Evolutionary conservation across 805 yeast species (phyloP), one percentile per base, ranked within the genome.

Genomic region (Gaillardinia entomophila): DNA sequence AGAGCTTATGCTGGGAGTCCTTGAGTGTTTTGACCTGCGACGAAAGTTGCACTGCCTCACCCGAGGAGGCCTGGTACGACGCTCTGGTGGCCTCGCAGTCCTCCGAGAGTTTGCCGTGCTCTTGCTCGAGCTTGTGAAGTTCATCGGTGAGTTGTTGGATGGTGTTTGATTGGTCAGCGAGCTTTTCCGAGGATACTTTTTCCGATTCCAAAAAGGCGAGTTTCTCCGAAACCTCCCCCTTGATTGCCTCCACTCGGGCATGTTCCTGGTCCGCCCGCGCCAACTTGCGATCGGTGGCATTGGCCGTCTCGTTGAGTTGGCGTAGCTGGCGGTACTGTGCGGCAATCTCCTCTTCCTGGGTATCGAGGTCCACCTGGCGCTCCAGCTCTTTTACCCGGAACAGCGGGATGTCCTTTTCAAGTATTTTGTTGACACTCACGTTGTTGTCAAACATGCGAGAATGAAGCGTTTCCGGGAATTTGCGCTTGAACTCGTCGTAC

Each of bases 321-420:
- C 60, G 60, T 14, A 57, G 45, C 23, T 50, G 49, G 31, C 68
- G 66, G 45, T 67, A 75, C 8, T 48, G 34, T 2, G 49, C 52
- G 3, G 74, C 79, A 16, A 71, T 64, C 20, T 54, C 49, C 2
- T 53, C 57, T 31, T 64, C 70, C 28, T 55, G 57, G 1, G 38
- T 34, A 39, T 66, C 72, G 24, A 50, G 51, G 12, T 47, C 41
- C 3, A 47, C 33, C 35, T 66, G 72, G 14, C 65, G 38, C 24
- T 40, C 34, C 1, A 63, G 45, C 35, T 64, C 69, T 3, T 33
- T 24, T 11, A 34, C 34, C 27, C 65, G 41, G 2, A 46, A 37
- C 2, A 31, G 27, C 0, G 62, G 60, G 3, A 64, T 32, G 7
- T 38, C 37, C 5, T 37, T 32, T 2, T 27, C 28, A 10, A 40